Evolutionary conservation across 2,329 filamentous ascomycete species (phyloP).

Genomic region (Paecilomyces sp.): DNA sequence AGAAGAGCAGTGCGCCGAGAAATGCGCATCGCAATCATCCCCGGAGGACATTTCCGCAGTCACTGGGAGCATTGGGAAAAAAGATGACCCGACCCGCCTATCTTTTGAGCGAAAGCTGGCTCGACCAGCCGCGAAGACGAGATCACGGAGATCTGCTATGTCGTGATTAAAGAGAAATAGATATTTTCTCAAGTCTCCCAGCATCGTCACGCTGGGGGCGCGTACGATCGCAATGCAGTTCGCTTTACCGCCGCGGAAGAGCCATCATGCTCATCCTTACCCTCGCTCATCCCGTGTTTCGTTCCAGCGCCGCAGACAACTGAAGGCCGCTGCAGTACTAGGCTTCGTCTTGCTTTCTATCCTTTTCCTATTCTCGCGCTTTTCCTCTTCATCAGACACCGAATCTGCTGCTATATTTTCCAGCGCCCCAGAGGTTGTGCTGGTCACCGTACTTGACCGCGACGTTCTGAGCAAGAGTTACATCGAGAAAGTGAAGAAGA

Average conservation of each 20-base stretch:
- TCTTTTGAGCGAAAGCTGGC: not conserved
- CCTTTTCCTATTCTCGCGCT: constrained; percentile 28
- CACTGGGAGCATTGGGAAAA: not conserved
- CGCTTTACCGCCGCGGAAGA: constrained; percentile 79
- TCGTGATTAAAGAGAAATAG: not conserved
- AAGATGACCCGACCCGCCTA: not conserved
- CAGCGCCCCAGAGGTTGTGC: constrained; percentile 51
- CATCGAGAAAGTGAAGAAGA: constrained; percentile 67
- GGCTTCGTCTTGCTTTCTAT: constrained; percentile 27
- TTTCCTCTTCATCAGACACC: constrained; percentile 20
- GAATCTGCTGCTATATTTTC: constrained; percentile 14
- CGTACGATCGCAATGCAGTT: constrained; percentile 62
- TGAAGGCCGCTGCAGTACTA: constrained; percentile 52
- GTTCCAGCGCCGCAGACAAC: constrained; percentile 51
- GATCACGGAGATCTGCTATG: not conserved
- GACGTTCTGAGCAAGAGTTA: constrained; percentile 58
- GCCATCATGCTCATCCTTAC: constrained; percentile 68
- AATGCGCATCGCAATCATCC: not conserved
- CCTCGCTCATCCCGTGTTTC: constrained; percentile 38
- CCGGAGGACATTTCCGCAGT: not conserved
- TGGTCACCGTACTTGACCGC: constrained; percentile 79
- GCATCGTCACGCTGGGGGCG: constrained; percentile 14
- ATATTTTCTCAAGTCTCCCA: constrained; percentile 4
- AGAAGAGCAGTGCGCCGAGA: not conserved
- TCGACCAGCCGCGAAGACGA: not conserved